These are phyloP conservation scores for Melaleuca quinquenervia DNA, from an alignment of 345 rosid species.

Conservation along the genomic window DNA sequence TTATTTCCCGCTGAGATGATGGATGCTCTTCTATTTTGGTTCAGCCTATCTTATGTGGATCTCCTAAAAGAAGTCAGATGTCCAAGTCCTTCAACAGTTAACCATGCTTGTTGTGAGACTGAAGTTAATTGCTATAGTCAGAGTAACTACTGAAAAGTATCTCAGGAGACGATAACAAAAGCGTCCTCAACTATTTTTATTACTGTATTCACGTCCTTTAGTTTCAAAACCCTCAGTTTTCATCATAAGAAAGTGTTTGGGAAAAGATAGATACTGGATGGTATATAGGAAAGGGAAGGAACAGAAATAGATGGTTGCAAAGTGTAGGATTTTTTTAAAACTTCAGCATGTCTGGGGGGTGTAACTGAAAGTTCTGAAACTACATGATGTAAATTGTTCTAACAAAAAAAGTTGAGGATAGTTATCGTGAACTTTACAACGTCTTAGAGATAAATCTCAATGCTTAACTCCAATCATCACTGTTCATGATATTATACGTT, in stretches of 20 bases:
- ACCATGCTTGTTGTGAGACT: background rate
- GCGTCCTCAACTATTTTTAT: background rate
- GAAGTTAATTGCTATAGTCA: background rate
- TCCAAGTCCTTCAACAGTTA: background rate
- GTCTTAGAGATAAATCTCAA: background rate
- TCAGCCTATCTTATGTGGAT: background rate
- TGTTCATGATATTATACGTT: background rate
- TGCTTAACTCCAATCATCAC: background rate
- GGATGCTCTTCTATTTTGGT: background rate
- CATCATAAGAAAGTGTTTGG: background rate
- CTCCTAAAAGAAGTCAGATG: background rate
- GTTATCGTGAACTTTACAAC: background rate
- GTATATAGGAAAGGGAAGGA: background rate
- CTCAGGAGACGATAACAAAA: background rate
- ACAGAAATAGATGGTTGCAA: background rate
- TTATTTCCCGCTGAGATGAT: background rate
- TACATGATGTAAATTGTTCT: background rate
- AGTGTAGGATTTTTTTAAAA: background rate
- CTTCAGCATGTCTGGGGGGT: rapidly evolving
- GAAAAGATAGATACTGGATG: background rate
- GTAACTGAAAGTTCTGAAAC: background rate
- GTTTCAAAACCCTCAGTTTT: background rate
- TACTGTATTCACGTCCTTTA: background rate
- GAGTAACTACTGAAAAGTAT: background rate
- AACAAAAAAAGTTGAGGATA: background rate